phyloP scores from a whole-genome alignment of 306 rosid species.

The Inga laurina region DNA sequence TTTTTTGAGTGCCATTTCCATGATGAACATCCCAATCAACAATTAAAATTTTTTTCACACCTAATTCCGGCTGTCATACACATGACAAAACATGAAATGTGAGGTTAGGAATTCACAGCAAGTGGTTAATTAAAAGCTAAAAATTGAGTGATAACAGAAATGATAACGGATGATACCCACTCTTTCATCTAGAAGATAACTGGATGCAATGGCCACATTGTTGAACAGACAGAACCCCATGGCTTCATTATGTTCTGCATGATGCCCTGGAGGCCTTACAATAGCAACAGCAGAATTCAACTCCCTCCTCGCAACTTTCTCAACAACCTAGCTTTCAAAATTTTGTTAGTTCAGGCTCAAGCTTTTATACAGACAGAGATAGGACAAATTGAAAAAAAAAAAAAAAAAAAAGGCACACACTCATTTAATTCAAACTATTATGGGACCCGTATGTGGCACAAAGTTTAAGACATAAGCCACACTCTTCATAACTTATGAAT shows the following conservation, averaged over 20 bases:
- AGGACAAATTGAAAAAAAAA: neutral
- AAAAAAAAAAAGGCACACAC: neutral
- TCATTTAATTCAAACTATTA: neutral
- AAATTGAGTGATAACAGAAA: conserved; percentile 10
- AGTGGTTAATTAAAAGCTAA: neutral
- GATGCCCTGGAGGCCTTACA: conserved; percentile 99
- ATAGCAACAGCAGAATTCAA: conserved; percentile 80
- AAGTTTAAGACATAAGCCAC: neutral
- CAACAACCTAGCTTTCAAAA: conserved; percentile 53
- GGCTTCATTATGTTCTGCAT: conserved; percentile 79
- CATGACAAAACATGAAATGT: conserved; percentile 21
- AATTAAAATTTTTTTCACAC: conserved; percentile 69
- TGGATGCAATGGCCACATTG: conserved; percentile 85
- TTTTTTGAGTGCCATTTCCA: conserved; percentile 95
- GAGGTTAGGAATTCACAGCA: conserved; percentile 24
- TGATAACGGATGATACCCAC: conserved; percentile 47
- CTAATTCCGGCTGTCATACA: conserved; percentile 78
- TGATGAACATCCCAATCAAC: conserved; percentile 99
- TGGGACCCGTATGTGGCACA: neutral
- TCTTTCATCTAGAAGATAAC: conserved; percentile 64
- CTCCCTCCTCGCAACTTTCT: conserved; percentile 84
- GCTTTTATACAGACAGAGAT: neutral
- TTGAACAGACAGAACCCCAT: conserved; percentile 96
- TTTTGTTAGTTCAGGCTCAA: conserved; percentile 28
- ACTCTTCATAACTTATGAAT: neutral